Conservation (phyloP, 2,329 filamentous ascomycete genomes). For the Akanthomyces muscarius region DNA sequence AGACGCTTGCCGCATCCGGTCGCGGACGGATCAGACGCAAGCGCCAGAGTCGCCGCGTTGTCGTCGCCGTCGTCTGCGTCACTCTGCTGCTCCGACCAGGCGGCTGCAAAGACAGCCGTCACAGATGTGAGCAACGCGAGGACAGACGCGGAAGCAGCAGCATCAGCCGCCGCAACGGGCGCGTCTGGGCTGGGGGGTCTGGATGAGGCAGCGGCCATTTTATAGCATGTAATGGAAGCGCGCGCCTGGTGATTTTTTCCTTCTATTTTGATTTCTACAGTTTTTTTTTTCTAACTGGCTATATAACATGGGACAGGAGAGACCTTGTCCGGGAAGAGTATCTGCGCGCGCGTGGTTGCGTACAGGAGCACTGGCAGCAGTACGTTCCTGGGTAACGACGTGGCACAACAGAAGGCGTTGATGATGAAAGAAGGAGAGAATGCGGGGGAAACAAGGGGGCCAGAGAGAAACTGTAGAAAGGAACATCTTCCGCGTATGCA, state of each 20-base stretch:
- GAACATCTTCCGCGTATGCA: neutral
- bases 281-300: neutral
- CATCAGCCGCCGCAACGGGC: slow-evolving; percentile 11
- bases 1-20: neutral
- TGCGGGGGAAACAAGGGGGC: neutral
- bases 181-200: neutral
- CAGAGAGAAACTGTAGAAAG: neutral
- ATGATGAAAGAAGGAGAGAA: neutral
- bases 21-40: neutral
- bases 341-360: neutral
- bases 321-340: neutral
- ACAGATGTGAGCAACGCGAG: slow-evolving; percentile 22
- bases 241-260: slow-evolving; percentile 12
- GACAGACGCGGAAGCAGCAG: slow-evolving; percentile 17
- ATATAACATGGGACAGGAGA: neutral
- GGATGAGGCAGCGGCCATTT: slow-evolving; percentile 27
- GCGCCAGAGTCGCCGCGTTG: neutral
- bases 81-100: slow-evolving; percentile 10
- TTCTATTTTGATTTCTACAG: neutral
- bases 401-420: neutral
- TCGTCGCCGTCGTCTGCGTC: neutral
- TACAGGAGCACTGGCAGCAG: neutral
- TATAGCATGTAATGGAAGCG: slow-evolving; percentile 30
- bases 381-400: neutral
- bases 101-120: slow-evolving; percentile 17